Evolutionary conservation across 805 yeast genomes (phyloP), one percentile per base, ranked within the genome.

Genomic region (Wickerhamomyces xylosicus): DNA sequence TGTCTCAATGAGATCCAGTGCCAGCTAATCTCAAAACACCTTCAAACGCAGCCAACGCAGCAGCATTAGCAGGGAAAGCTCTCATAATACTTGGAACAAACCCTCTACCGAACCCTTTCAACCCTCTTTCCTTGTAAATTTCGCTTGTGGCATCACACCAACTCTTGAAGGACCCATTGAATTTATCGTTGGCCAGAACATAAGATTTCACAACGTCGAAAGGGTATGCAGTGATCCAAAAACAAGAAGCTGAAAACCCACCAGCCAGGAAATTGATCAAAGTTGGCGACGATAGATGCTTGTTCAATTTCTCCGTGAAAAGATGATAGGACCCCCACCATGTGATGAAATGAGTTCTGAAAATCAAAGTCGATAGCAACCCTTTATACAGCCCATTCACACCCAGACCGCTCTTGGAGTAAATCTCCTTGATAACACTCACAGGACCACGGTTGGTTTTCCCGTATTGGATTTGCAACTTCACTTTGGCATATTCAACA

Each of bases 281-380:
- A 75, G 32, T 72, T 72, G 36, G 80, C 73, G 68, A 85, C 47
- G 31, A 62, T 59, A 1, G 95, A 85, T 8, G n/a, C 31, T 14
- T 49, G 47, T 72, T 69, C 59, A 86, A 77, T 67, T 71, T 78
- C 39, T 71, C 66, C 7, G 94, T 84, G 56, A 86, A 70, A 8
- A 85, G 41, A 53, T 85, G 95, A 56, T 87, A 87, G 0, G 94
- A 77, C 2, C 95, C 95, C 97, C 97, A 87, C 90, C 94, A 85
- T 42, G 85, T 83, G 28, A 84, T 69, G 56, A 86, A 87, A 59
- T 84, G 84, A 1, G 95, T 77, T 55, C 96, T 70, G 64, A 87
- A 87, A 13, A 87, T 71, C 80, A 86, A 74, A 0, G 97, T 87
- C 14, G 95, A 77, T n/a, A 77, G 61, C 33, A 87, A 66, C 5